Base-by-base conservation (phyloP, 2,329 filamentous ascomycete species). In the Niveomyces coronatus region DNA sequence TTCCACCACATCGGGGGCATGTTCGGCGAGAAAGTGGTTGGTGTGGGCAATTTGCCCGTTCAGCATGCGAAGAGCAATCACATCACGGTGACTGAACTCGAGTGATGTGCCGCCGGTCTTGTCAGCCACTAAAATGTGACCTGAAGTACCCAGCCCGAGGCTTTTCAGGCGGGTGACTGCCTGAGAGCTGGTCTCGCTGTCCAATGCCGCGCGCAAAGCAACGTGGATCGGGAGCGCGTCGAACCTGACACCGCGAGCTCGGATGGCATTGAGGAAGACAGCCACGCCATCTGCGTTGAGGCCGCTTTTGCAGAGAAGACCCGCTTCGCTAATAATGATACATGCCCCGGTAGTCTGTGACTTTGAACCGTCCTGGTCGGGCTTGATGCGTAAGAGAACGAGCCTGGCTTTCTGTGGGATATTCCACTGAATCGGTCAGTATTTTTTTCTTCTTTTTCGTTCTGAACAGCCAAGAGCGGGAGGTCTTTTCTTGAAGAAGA, bases 191-290 rank as follows among this genome's bases (percentile, higher is more conserved):
- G 10, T 32, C 6, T 23, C 14, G 19, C 28, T 15, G 6, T 33
- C 28, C 9, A 39, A 11, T 14, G 16, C 36, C 9, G 16, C 16
- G 6, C 37, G 23, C 13, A 39, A 14, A 4, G 23, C 31, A 23
- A 40, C 30, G 19, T 40, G 37, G 14, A 40, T 31, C 5, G 37
- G 37, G 3, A 35, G 26, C 1, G 37, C 37, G 2, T 35, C 49
- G 4, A 53, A 37, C 14, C 45, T 43, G 22, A 47, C 20, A 9
- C 52, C 47, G 7, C 48, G 48, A 14, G 49, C 39, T 26, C 51
- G 51, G 18, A 54, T 51, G 14, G 50, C 51, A 31, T 54, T 48
- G 16, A 49, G 46, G 16, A 54, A 47, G 26, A 54, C 52, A 31
- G 49, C 50, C 48, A 54, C 52, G 10, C 49, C 51, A 20, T 6